Evolutionary conservation across 441 rosid genomes (phyloP).

Genomic region (Populus tomentosa): DNA sequence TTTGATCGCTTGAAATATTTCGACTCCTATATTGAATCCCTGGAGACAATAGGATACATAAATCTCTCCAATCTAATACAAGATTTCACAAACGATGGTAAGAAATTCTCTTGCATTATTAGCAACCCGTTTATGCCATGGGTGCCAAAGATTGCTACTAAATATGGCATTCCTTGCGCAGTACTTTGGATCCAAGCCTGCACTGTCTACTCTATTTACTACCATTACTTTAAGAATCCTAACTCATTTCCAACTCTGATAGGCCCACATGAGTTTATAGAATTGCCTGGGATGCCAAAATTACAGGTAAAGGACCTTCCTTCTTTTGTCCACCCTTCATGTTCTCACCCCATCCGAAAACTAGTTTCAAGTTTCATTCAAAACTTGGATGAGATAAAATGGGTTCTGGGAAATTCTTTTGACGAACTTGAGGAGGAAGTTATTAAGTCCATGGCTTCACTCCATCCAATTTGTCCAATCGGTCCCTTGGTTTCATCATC

Average conservation of each 20-base stretch:
- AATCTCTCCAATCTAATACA: conserved; percentile 33
- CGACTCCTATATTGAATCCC: conserved; percentile 20
- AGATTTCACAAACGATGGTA: conserved; percentile 28
- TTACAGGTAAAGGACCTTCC: conserved; percentile 45
- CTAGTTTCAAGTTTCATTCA: conserved; percentile 25
- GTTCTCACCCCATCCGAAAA: conserved; percentile 12
- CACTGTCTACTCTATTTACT: conserved; percentile 51
- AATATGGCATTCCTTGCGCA: conserved; percentile 58
- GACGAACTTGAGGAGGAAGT: conserved; percentile 52
- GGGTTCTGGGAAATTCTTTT: conserved; percentile 51
- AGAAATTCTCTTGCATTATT: conserved; percentile 56
- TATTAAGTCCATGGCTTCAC: conserved; percentile 40
- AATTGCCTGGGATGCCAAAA: conserved; percentile 40
- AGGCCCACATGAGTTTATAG: conserved; percentile 29
- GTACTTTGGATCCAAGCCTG: conserved; percentile 75
- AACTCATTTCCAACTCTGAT: conserved; percentile 45
- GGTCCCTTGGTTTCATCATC: conserved; percentile 58
- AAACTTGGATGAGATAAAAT: conserved; percentile 33
- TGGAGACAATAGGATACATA: conserved; percentile 23
- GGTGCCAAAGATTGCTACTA: conserved; percentile 58
- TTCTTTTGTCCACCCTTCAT: conserved; percentile 35
- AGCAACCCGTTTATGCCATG: conserved; percentile 70
- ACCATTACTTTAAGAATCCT: conserved; percentile 39
- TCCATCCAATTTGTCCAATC: conserved; percentile 40
- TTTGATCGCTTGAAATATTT: conserved; percentile 24